Conservation (phyloP, 2,329 filamentous ascomycete genomes). For the Neospermospora avenae region DNA sequence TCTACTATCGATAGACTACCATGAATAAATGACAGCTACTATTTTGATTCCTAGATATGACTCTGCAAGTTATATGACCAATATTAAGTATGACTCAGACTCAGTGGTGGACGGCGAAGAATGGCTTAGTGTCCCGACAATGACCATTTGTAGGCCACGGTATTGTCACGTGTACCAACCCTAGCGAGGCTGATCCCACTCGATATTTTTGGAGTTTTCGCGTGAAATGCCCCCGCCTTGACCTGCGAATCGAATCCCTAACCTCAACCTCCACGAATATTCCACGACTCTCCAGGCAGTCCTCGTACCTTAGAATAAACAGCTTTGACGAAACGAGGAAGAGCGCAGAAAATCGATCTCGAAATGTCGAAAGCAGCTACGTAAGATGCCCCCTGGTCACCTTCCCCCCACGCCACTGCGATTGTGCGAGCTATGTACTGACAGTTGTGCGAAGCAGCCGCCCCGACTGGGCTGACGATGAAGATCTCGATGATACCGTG, state of each 20-base stretch:
- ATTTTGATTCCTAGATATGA: constrained; percentile 12
- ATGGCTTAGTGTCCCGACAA: background rate
- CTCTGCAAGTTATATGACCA: constrained; percentile 8
- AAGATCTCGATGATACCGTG: constrained; percentile 74
- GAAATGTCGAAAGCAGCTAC: constrained; percentile 14
- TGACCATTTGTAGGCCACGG: background rate
- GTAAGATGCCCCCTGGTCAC: background rate
- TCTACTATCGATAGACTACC: background rate
- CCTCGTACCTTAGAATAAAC: background rate
- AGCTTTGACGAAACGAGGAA: background rate
- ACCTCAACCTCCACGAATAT: background rate
- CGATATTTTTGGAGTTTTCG: constrained; percentile 5
- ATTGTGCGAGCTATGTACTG: background rate
- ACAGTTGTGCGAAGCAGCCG: constrained; percentile 20
- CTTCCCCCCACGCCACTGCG: background rate
- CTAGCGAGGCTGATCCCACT: constrained; percentile 11
- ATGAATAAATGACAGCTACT: constrained; percentile 11
- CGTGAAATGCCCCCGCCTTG: background rate
- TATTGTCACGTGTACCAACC: background rate
- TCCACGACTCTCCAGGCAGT: background rate
- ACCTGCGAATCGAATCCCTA: background rate
- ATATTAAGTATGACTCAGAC: background rate
- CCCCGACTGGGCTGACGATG: constrained; percentile 88
- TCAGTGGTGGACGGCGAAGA: background rate
- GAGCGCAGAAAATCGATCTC: background rate